A percentile compares a stretch with the other conserved stretches of the same genome.
Conservation (phyloP, 2,329 filamentous ascomycete genomes). For the Zopfia rhizophila region DNA sequence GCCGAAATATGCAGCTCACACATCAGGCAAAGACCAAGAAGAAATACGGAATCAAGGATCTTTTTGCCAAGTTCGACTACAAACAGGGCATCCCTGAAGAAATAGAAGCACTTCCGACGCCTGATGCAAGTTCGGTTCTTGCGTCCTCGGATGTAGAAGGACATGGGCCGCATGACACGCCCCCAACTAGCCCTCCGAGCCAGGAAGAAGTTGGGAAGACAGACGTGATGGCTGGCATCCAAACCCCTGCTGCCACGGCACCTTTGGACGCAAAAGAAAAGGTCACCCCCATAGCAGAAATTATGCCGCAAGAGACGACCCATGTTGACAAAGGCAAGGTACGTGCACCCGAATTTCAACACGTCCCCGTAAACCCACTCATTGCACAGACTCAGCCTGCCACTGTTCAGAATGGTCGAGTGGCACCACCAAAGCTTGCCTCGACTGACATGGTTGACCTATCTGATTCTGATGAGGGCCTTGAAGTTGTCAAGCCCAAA, state of each 20-base stretch:
- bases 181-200: constrained; percentile 58
- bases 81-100: constrained; percentile 50
- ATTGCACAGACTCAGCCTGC: constrained; percentile 24
- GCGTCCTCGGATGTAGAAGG: constrained; percentile 72
- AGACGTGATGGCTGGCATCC: background rate
- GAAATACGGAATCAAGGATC: constrained; percentile 83
- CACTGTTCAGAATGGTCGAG: constrained; percentile 24
- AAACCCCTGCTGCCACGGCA: constrained; percentile 10
- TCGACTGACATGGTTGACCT: constrained; percentile 39
- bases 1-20: constrained; percentile 87
- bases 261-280: constrained; percentile 11
- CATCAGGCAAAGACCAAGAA: constrained; percentile 90
- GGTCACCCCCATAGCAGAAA: background rate
- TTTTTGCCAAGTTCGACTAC: constrained; percentile 88
- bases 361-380: constrained; percentile 42
- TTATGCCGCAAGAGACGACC: constrained; percentile 20
- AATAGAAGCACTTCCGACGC: constrained; percentile 28
- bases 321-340: constrained; percentile 69
- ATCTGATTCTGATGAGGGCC: constrained; percentile 68
- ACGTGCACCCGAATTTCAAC: constrained; percentile 59
- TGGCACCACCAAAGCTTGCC: constrained; percentile 15
- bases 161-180: constrained; percentile 48
- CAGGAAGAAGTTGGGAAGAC: constrained; percentile 27
- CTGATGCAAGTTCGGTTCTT: constrained; percentile 53
- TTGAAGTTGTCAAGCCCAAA: constrained; percentile 68